Evolutionary conservation across 169 alveolate genomes (phyloP).

Genomic region (Cryptosporidium ubiquitum): DNA sequence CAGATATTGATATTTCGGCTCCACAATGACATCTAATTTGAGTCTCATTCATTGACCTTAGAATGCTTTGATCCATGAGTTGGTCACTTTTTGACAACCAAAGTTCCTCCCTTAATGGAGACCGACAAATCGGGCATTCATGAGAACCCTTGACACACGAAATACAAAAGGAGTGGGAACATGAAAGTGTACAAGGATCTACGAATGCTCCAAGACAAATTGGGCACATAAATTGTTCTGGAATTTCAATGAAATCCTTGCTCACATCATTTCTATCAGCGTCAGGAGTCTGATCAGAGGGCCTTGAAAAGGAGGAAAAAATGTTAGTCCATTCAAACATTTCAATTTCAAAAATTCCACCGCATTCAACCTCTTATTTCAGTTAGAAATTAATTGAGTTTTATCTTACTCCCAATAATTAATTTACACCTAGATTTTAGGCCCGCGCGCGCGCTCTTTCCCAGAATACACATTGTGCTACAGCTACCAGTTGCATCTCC

Average conservation of each 20-base stretch:
- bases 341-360: constrained; percentile 18
- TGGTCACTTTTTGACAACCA: constrained; percentile 73
- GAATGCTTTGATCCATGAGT: constrained; percentile 36
- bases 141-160: constrained; percentile 57
- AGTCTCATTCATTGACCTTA: constrained; percentile 38
- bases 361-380: constrained; percentile 27
- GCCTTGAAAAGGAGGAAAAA: constrained; percentile 40
- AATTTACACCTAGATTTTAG: constrained; percentile 49
- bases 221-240: constrained; percentile 73
- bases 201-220: constrained; percentile 67
- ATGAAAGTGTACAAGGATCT: constrained; percentile 66
- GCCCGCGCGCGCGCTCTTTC: constrained; percentile 69
- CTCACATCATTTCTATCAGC: not conserved
- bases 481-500: constrained; percentile 5
- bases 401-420: not conserved
- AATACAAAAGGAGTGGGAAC: constrained; percentile 55
- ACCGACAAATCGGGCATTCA: constrained; percentile 72
- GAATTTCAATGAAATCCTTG: constrained; percentile 68
- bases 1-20: constrained; percentile 16
- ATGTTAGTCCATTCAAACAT: constrained; percentile 56
- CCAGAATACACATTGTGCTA: constrained; percentile 8
- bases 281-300: constrained; percentile 14
- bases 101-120: constrained; percentile 4
- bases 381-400: not conserved
- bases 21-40: constrained; percentile 60